Evolutionary conservation across 2,329 filamentous ascomycete genomes (phyloP).

Genomic region (Fusarium euwallaceae): DNA sequence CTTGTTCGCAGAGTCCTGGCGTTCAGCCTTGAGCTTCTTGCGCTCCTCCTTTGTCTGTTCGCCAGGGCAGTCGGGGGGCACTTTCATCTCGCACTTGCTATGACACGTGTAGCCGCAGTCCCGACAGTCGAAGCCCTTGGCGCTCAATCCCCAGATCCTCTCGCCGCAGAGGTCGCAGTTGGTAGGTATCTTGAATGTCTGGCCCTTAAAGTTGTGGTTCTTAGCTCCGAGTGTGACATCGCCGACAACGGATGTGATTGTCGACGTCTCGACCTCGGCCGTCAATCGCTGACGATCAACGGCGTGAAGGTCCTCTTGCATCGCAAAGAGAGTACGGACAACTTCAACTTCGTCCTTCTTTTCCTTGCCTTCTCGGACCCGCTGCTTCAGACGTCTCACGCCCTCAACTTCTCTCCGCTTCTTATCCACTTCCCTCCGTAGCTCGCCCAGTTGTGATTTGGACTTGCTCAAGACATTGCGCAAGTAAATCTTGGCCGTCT

Average conservation of each 20-base stretch:
- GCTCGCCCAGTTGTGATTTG: constrained; percentile 83
- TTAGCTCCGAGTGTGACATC: constrained; percentile 93
- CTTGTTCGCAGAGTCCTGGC: constrained; percentile 82
- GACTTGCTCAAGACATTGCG: constrained; percentile 93
- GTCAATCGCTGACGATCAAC: constrained; percentile 86
- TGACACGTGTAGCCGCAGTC: constrained; percentile 99
- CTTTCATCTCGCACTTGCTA: constrained; percentile 99
- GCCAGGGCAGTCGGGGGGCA: constrained; percentile 93
- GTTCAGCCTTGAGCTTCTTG: constrained; percentile 90
- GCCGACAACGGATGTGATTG: constrained; percentile 90
- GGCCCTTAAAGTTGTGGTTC: constrained; percentile 98
- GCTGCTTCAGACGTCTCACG: constrained; percentile 79
- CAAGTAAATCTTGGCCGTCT: constrained; percentile 88
- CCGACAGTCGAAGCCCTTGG: constrained; percentile 95
- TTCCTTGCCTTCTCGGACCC: constrained; percentile 85
- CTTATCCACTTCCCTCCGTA: constrained; percentile 86
- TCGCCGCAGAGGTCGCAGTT: constrained; percentile 98
- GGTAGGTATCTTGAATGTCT: constrained; percentile 98
- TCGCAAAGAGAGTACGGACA: constrained; percentile 83
- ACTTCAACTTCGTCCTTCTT: constrained; percentile 90
- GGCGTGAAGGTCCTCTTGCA: constrained; percentile 88
- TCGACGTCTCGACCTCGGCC: constrained; percentile 92
- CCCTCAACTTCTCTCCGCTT: constrained; percentile 88
- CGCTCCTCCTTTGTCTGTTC: constrained; percentile 94
- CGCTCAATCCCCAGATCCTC: constrained; percentile 95